Evolutionary conservation across 148 eudicot genomes (phyloP), one percentile per base, ranked within the genome.

Genomic region (Heliosperma pusillum): DNA sequence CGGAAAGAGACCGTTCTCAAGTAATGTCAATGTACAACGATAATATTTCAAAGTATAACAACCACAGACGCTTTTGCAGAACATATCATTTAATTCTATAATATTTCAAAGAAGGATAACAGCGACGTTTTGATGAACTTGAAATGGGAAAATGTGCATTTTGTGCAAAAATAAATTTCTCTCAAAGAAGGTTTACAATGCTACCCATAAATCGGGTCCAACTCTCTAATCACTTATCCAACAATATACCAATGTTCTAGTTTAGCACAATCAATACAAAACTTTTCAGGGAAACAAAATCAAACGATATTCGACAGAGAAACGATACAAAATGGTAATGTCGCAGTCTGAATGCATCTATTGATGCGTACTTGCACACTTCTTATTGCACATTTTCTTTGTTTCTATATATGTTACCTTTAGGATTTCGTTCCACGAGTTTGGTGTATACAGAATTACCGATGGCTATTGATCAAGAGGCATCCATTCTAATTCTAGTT

Each of bases 401-500:
- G 36, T 69, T 47, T 69, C 57, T 21, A 47, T 69, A 21, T 69
- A 45, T 24, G 72, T 69, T 50, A 47, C 57, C 72, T 50, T 42
- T 10, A 12, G 71, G 26, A 20, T 21, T 76, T 68, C 10, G 13
- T 9, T 33, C n/a, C 57, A 57, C 4, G 69, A 40, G 20, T 11
- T 53, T 1, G 19, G 55, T 50, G 55, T 50, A 50, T 50, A 15
- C 55, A 61, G 7, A 19, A 1, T 13, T 36, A 20, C 6, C 16
- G 10, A 4, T 42, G 26, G 61, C 78, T 87, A 92, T 80, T 91
- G 92, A 33, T 85, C 93, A 81, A 88, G 93, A 76, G 98, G 86
- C 75, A 88, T 82, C 98, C 98, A 94, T 81, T 91, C 96, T 67
- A 94, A 33, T 85, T 92, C 93, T 73, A 94, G 69, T 42, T 82